A percentile compares a stretch with the other conserved stretches of the same genome.
Evolutionary conservation across 352 stramenopile species (phyloP).

Genomic region (Phytophthora sp.): DNA sequence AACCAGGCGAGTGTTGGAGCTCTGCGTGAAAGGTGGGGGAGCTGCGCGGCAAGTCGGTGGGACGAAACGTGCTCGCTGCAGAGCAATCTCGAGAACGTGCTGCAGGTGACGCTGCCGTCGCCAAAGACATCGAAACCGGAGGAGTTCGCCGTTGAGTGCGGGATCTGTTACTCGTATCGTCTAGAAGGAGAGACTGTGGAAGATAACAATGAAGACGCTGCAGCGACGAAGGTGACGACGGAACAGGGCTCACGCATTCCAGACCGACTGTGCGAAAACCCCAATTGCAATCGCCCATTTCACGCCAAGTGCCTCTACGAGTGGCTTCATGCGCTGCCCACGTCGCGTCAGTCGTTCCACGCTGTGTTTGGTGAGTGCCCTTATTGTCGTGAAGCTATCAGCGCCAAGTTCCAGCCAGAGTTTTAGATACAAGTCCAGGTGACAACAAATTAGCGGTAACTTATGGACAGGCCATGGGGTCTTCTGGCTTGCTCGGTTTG

Average conservation of each 20-base stretch:
- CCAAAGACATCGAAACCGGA: conserved; percentile 52
- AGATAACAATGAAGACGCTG: conserved; percentile 6
- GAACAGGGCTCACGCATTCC: conserved; percentile 51
- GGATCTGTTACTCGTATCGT: conserved; percentile 91
- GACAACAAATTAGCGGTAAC: conserved; percentile 30
- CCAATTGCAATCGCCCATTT: conserved; percentile 84
- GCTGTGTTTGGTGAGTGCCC: conserved; percentile 91
- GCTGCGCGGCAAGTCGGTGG: conserved; percentile 60
- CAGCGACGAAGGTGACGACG: not conserved
- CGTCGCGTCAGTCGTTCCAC: conserved; percentile 89
- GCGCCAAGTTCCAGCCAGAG: conserved; percentile 63
- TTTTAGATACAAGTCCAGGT: conserved; percentile 9
- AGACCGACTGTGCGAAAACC: conserved; percentile 87
- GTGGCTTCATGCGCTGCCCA: conserved; percentile 90
- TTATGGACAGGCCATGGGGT: conserved; percentile 19
- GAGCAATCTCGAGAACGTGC: conserved; percentile 72
- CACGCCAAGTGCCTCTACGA: conserved; percentile 90
- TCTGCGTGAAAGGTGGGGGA: conserved; percentile 66
- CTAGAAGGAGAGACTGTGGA: conserved; percentile 53
- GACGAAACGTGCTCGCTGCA: conserved; percentile 52
- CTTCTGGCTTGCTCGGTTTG: not conserved
- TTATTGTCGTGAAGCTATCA: conserved; percentile 90
- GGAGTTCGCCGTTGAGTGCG: conserved; percentile 86
- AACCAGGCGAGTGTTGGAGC: conserved; percentile 58
- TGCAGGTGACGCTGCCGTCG: conserved; percentile 69